Percentiles rank a stretch among this genome's conserved stretches.
phyloP scores from a whole-genome alignment of 257 asterid genomes.

The Solanum virginianum region DNA sequence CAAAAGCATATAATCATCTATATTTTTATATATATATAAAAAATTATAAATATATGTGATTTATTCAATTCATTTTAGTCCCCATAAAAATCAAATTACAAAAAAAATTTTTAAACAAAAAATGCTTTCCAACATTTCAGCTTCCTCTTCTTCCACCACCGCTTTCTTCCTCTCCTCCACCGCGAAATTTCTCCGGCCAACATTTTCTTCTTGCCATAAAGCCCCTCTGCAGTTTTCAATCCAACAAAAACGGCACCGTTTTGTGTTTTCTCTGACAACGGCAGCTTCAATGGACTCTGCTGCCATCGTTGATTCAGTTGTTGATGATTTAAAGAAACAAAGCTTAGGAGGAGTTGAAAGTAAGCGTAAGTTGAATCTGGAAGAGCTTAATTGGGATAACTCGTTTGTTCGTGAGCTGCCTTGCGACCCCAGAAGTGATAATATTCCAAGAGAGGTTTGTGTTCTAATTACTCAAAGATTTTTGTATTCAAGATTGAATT shows the following conservation, averaged over 20 bases:
- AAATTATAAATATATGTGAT: no score
- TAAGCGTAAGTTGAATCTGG: conserved; percentile 36
- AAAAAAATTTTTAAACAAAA: not conserved
- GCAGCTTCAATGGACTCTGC: conserved; percentile 8
- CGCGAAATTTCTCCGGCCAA: conserved; percentile 31
- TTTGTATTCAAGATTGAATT: not conserved
- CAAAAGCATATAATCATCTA: no score
- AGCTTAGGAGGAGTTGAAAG: conserved; percentile 8
- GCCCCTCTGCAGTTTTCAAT: not conserved
- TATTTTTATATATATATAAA: no score
- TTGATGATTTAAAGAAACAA: conserved; percentile 52
- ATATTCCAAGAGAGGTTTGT: conserved; percentile 63
- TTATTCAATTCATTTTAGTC: not conserved
- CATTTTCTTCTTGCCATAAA: conserved; percentile 2
- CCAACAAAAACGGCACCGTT: conserved; percentile 6
- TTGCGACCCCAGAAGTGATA: conserved; percentile 68
- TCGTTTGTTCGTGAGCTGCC: conserved; percentile 85
- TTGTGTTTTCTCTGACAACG: conserved; percentile 27
- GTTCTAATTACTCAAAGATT: not conserved
- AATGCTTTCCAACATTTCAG: conserved; percentile 22
- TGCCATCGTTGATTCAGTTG: conserved; percentile 45
- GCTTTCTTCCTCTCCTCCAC: conserved; percentile 10
- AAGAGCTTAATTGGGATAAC: conserved; percentile 78
- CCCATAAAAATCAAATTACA: not conserved
- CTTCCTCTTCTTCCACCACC: conserved; percentile 9